Conservation (phyloP, 2,329 filamentous ascomycete genomes). For the Diplodia scrobiculata region DNA sequence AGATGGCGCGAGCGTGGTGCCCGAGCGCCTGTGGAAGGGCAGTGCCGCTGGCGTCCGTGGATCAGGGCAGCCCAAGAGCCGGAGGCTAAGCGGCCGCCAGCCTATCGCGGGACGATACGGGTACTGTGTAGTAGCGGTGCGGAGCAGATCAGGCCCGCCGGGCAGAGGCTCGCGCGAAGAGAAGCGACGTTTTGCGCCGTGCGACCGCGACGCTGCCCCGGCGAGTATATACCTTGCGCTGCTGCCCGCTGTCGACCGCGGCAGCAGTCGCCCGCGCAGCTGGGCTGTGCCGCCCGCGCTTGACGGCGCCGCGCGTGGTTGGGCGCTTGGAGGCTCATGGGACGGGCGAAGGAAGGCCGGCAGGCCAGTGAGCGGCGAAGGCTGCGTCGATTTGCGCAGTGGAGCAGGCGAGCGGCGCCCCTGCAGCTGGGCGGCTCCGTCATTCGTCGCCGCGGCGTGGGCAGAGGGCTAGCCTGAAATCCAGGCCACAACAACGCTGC, state of each 20-base stretch:
- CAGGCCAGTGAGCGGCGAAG: constrained; percentile 22
- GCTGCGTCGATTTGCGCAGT: constrained; percentile 15
- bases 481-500: constrained; percentile 20
- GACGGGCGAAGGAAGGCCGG: constrained; percentile 21
- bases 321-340: constrained; percentile 24
- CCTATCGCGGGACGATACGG: constrained; percentile 11
- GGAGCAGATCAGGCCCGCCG: background rate
- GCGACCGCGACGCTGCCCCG: constrained; percentile 12
- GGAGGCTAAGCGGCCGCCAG: constrained; percentile 13
- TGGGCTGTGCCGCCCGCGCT: constrained; percentile 18
- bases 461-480: constrained; percentile 20
- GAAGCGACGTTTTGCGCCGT: constrained; percentile 13
- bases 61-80: constrained; percentile 24
- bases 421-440: constrained; percentile 15
- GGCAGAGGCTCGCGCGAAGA: background rate
- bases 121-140: constrained; percentile 3
- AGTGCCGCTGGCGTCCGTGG: constrained; percentile 25
- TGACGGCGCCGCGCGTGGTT: constrained; percentile 19
- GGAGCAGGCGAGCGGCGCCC: constrained; percentile 26
- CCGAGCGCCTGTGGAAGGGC: constrained; percentile 16
- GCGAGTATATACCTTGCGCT: constrained; percentile 15
- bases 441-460: constrained; percentile 16
- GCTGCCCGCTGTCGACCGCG: background rate
- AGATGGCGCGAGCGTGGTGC: constrained; percentile 24
- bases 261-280: constrained; percentile 6